Percentiles rank a stretch among this genome's conserved stretches.
phyloP scores from a whole-genome alignment of 345 rosid genomes.

The Triadica sebifera region DNA sequence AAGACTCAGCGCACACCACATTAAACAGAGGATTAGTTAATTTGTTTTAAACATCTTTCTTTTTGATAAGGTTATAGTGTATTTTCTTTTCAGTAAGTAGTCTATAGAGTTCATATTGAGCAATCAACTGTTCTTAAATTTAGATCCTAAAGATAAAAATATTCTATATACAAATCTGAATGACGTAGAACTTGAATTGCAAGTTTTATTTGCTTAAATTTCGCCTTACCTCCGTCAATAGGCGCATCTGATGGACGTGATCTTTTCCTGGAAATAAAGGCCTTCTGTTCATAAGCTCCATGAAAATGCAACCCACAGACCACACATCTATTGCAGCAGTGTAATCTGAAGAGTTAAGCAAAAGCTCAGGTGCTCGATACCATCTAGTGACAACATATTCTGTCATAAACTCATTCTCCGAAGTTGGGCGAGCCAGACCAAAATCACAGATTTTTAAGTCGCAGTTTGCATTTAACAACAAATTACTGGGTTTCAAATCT shows the following conservation, averaged over 20 bases:
- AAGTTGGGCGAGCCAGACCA: conserved; percentile 85
- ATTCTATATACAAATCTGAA: background rate
- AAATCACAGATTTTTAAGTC: conserved; percentile 93
- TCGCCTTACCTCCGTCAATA: conserved; percentile 76
- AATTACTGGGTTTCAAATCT: conserved; percentile 93
- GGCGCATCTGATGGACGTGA: conserved; percentile 91
- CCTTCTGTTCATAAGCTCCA: conserved; percentile 95
- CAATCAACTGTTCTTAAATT: background rate
- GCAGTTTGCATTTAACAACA: conserved; percentile 79
- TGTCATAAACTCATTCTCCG: conserved; percentile 94
- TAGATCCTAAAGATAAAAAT: background rate
- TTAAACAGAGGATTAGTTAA: background rate
- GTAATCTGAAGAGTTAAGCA: conserved; percentile 85
- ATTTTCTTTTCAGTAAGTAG: too few species aligned
- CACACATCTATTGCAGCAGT: conserved; percentile 95
- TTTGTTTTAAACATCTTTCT: background rate
- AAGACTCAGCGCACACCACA: too few species aligned
- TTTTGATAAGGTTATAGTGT: background rate
- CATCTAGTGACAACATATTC: conserved; percentile 98
- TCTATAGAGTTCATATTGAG: background rate
- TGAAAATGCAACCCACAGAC: conserved; percentile 97
- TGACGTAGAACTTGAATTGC: background rate
- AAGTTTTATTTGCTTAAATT: background rate
- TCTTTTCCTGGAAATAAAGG: conserved; percentile 95
- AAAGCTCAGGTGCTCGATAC: conserved; percentile 95